These are phyloP conservation scores for Chlorella vulgaris DNA, from an alignment of 139 green algal species.

Conservation along the genomic window DNA sequence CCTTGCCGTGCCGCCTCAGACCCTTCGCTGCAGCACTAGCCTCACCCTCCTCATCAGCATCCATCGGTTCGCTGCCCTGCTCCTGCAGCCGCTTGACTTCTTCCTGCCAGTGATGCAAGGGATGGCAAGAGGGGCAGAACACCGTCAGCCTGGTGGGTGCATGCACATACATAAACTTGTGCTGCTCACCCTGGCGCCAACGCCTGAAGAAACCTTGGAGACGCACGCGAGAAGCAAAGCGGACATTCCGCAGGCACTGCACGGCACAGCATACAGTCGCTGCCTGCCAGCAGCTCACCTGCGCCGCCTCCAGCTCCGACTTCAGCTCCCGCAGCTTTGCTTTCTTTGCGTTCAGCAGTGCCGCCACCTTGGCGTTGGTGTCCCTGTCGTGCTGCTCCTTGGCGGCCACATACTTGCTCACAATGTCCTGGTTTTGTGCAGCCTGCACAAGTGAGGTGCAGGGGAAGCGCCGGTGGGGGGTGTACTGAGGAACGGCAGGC, in stretches of 20 bases:
- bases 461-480: too few species aligned
- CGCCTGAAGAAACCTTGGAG: too few species aligned
- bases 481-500: too few species aligned
- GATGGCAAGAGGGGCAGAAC: too few species aligned
- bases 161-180: too few species aligned
- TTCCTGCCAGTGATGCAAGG: neutral
- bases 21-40: neutral
- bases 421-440: neutral
- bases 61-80: slow-evolving; percentile 7
- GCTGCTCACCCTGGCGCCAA: too few species aligned
- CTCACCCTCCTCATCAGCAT: neutral
- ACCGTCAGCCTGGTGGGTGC: too few species aligned
- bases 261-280: too few species aligned
- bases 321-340: slow-evolving; percentile 30
- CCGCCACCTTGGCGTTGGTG: slow-evolving; percentile 18
- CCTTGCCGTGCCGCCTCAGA: neutral
- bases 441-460: neutral
- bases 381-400: slow-evolving; percentile 22
- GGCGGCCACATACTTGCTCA: neutral
- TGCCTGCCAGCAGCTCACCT: neutral
- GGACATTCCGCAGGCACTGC: too few species aligned
- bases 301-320: slow-evolving; percentile 11
- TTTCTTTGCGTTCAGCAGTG: slow-evolving; percentile 36
- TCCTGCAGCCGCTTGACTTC: slow-evolving; percentile 8
- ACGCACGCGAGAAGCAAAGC: too few species aligned